These are phyloP conservation scores for Canariomyces notabilis DNA, from an alignment of 2,329 filamentous ascomycete species.

Conservation along the genomic window DNA sequence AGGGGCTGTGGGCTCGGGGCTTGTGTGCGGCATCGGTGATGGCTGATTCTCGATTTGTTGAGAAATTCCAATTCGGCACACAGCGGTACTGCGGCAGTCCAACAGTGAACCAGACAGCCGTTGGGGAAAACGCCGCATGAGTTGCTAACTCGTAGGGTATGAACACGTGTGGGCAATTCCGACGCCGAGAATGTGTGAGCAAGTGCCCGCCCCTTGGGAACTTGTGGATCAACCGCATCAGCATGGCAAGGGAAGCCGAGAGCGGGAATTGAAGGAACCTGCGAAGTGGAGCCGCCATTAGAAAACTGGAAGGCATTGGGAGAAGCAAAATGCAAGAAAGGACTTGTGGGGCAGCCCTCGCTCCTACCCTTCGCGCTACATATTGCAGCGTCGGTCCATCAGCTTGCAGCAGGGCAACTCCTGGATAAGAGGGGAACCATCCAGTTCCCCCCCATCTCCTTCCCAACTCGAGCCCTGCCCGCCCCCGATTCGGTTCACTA, in stretches of 20 bases:
- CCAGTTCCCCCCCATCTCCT: too few relatives aligned
- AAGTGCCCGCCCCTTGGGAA: neutral
- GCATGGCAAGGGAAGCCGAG: neutral
- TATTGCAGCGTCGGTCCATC: too few relatives aligned
- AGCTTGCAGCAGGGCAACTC: too few relatives aligned
- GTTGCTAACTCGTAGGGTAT: too few relatives aligned
- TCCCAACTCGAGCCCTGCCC: too few relatives aligned
- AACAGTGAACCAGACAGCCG: neutral
- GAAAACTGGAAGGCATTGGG: neutral
- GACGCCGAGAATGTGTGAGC: conserved; percentile 7
- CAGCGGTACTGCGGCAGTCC: too few relatives aligned
- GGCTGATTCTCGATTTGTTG: neutral
- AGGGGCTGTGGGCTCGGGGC: neutral
- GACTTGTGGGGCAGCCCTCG: neutral
- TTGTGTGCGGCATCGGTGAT: neutral
- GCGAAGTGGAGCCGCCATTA: neutral
- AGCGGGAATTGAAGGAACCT: neutral
- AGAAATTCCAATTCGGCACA: neutral
- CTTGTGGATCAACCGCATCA: neutral
- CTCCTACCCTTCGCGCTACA: neutral
- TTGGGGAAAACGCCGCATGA: neutral
- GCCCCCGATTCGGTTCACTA: too few relatives aligned
- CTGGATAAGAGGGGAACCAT: too few relatives aligned
- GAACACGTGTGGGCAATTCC: too few relatives aligned
- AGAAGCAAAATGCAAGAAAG: neutral